phyloP scores from a whole-genome alignment of 2,329 filamentous ascomycete species.

The Endoconidiophora polonica region DNA sequence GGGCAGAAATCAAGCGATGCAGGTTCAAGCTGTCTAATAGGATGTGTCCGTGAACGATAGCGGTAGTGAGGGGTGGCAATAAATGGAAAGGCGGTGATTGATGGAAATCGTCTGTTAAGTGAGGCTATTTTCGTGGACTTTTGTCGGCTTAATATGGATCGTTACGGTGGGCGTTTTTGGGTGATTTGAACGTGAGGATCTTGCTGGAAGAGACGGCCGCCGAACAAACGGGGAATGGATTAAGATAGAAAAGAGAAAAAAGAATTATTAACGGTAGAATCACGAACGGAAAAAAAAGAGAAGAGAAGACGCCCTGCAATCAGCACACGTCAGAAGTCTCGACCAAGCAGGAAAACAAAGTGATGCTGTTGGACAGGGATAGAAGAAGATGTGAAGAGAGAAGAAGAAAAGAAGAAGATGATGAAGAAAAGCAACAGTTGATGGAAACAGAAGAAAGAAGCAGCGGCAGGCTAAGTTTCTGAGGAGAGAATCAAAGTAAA shows the following conservation, averaged over 20 bases:
- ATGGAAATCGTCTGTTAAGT: not conserved
- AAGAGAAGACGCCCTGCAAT: conserved; percentile 4
- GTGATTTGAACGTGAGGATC: no score
- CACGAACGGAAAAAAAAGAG: conserved; percentile 4
- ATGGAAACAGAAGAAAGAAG: conserved; percentile 1
- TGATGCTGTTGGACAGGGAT: not conserved
- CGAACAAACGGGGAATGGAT: not conserved
- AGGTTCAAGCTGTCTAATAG: not conserved
- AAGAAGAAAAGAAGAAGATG: conserved; percentile 1
- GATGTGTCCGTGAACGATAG: not conserved
- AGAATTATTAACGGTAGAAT: conserved; percentile 5
- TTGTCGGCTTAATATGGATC: no score
- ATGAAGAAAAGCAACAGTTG: conserved; percentile 1
- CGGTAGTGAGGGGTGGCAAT: not conserved
- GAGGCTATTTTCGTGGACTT: no score
- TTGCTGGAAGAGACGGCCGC: no score
- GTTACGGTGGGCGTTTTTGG: no score
- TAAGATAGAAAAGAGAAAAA: not conserved
- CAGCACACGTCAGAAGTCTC: not conserved
- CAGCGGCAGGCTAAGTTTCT: not conserved
- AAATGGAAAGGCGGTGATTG: not conserved
- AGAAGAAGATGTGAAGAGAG: not conserved
- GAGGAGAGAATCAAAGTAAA: conserved; percentile 4
- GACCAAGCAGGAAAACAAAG: not conserved
- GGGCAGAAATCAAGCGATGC: not conserved